phyloP scores from a whole-genome alignment of 768 basidiomycete genomes.

The Strobilomyces echinocephalus region DNA sequence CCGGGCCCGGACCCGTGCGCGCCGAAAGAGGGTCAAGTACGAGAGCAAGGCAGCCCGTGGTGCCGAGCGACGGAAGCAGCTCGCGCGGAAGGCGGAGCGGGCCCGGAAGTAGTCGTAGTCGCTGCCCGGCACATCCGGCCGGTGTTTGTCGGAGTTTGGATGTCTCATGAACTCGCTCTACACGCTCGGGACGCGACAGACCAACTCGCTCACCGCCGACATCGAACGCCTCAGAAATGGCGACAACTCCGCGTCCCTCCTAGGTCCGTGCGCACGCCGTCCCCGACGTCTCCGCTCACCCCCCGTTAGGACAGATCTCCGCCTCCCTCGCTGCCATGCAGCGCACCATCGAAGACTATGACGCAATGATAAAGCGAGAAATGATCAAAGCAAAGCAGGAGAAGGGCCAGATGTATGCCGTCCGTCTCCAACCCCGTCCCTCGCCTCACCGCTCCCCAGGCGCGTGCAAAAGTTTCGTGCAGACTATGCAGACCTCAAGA shows the following conservation, averaged over 20 bases:
- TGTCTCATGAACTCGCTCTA: constrained; percentile 89
- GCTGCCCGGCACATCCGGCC: constrained; percentile 9
- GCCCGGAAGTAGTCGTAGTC: constrained; percentile 40
- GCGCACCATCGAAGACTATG: constrained; percentile 94
- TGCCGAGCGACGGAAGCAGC: constrained; percentile 58
- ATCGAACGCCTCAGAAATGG: constrained; percentile 77
- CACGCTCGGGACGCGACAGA: constrained; percentile 89
- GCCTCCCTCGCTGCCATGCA: constrained; percentile 95
- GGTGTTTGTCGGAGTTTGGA: constrained; percentile 5
- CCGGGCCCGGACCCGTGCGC: background rate
- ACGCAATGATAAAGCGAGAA: constrained; percentile 93
- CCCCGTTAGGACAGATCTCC: constrained; percentile 83
- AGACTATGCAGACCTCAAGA: constrained; percentile 79
- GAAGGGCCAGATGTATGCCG: constrained; percentile 81
- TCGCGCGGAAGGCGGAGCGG: constrained; percentile 61
- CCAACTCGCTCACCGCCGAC: constrained; percentile 82
- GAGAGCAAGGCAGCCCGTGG: constrained; percentile 67
- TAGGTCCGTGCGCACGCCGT: constrained; percentile 53
- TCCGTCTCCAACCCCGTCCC: background rate
- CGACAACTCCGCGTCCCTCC: constrained; percentile 72
- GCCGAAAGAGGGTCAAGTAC: constrained; percentile 46
- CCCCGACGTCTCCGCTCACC: background rate
- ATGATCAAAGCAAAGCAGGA: constrained; percentile 96
- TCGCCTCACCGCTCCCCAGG: constrained; percentile 38
- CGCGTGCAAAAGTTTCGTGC: constrained; percentile 88